A percentile compares a stretch with the other conserved stretches of the same genome.
Evolutionary conservation across 768 basidiomycete genomes (phyloP).

Genomic region (Calocybe indica): DNA sequence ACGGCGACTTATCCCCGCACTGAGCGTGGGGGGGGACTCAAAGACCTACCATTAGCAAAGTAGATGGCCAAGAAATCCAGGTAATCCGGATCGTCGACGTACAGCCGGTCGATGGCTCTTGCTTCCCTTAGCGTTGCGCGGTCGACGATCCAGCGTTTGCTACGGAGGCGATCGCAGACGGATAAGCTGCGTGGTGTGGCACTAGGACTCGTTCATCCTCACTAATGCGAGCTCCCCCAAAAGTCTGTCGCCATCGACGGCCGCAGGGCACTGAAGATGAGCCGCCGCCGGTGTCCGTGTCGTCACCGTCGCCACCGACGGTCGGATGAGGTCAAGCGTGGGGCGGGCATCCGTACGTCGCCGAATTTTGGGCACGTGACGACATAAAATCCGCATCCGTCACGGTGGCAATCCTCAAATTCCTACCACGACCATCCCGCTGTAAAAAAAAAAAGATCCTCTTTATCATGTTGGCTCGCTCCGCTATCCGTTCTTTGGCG

Average conservation of each 20-base stretch:
- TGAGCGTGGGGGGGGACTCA: not conserved
- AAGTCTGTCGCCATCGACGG: slow-evolving; percentile 79
- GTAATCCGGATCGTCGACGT: slow-evolving; percentile 71
- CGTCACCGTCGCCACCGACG: not conserved
- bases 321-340: not conserved
- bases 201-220: slow-evolving; percentile 27
- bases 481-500: slow-evolving; percentile 52
- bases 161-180: slow-evolving; percentile 22
- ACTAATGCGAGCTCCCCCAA: slow-evolving; percentile 91
- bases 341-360: not conserved
- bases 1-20: not conserved
- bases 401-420: too few relatives aligned
- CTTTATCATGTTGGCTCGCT: slow-evolving; percentile 55
- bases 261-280: not conserved
- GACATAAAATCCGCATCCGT: too few relatives aligned
- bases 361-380: not conserved
- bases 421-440: too few relatives aligned
- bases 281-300: not conserved
- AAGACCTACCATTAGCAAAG: slow-evolving; percentile 69
- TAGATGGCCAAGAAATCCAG: slow-evolving; percentile 83
- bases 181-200: not conserved
- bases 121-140: slow-evolving; percentile 68
- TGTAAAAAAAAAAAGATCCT: too few relatives aligned
- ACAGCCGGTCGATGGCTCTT: slow-evolving; percentile 71
- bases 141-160: slow-evolving; percentile 91